Evolutionary conservation across 2,329 filamentous ascomycete genomes (phyloP), one percentile per base, ranked within the genome.

Genomic region (Rutstroemia sp.): DNA sequence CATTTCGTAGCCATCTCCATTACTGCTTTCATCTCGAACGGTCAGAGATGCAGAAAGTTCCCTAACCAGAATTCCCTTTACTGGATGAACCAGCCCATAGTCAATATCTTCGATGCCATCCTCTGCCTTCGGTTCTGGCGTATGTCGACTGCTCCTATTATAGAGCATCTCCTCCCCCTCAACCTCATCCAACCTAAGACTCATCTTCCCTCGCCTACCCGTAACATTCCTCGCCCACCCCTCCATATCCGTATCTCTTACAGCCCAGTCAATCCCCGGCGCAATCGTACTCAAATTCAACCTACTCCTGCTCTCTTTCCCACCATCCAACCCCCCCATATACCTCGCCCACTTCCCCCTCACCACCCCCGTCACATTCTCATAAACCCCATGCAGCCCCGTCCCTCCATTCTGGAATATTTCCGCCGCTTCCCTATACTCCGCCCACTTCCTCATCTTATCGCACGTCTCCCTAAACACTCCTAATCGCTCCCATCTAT

Each of bases 151-250:
- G 10, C 58, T 64, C n/a, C 23, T 41, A 21, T 54, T 23, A n/a
- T 39, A 30, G 27, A 54, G 21, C 52, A 54, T 54, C n/a, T 49
- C 44, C 34, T 54, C 44, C 19, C 38, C 34, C 18, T n/a, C 44
- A 41, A 38, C 44, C 57, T 86, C 81, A 23, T 82, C 80, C 47
- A 95, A 74, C 54, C 85, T 80, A 57, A 96, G 68, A 59, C 85
- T 78, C 59, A 95, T 79, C 59, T 80, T 83, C 14, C 90, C 90
- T 49, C 82, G 77, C 2, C 71, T 68, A 1, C 90, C 88, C 0
- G 91, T 96, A 58, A 95, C 77, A 70, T 96, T 96, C 61, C 89
- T 81, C 25, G 82, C 82, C 79, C 89, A 96, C 14, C 83, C 79
- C 27, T 74, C 72, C 49, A 66, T 61, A 41, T 63, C 45, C 79